Base-by-base conservation (phyloP, 345 rosid species). In the Melaleuca alternifolia region DNA sequence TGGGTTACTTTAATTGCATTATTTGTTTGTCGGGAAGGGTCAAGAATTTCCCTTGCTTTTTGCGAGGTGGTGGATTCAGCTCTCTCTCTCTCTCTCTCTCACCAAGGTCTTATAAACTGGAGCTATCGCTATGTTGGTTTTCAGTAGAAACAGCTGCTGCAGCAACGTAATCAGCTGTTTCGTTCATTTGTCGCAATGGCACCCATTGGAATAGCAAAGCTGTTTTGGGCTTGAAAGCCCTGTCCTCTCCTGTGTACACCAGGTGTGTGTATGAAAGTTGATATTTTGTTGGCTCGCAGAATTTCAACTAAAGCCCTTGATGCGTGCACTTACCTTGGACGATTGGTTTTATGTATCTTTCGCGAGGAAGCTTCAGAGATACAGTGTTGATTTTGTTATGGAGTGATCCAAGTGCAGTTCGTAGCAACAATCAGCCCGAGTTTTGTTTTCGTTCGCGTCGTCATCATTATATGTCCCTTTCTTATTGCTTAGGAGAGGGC, bases 171-270 rank as follows among this genome's bases (percentile, higher is more conserved):
- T 89, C 85, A 90, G 85, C 62, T 91, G 92, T 91, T 88, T 88
- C 91, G 89, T 89, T 90, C 99, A 94, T 90, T 90, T 95, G 89
- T 96, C 97, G 86, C 96, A 97, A 90, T 97, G 99, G 99, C 99
- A 96, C 91, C 99, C 98, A 81, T 65, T 96, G 94, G 93, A 97
- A 91, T 92, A 91, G 91, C 88, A 51, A 20, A 89, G 85, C 86
- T 84, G 86, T 84, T 86, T 88, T 30, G 95, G 95, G 99, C 94
- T 84, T 88, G 85, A 86, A 56, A 84, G 91, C 87, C 52, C 14
- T 76, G 71, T 16, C 85, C 33, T 84, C 33, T 52, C 77, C 65
- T 85, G 48, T 51, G 20, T 46, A 18, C 52, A 33, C 75, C 86
- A 71, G 83, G 76, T 53, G 57, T n/a, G 83, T 37, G 37, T 83